phyloP scores from a whole-genome alignment of 768 basidiomycete genomes.

The Dacryopinax spathularia region DNA sequence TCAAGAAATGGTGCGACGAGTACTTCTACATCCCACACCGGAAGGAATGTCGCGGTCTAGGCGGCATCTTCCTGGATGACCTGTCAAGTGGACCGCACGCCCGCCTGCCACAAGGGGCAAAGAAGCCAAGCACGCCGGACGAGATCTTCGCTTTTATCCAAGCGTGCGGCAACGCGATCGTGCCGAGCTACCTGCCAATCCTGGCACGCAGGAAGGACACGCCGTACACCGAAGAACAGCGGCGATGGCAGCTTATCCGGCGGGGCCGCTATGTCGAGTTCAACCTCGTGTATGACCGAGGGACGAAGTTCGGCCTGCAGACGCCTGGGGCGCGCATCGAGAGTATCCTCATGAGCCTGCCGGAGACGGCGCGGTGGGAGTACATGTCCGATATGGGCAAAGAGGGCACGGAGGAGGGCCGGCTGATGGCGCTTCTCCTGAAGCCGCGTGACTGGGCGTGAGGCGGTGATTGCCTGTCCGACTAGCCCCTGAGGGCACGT shows the following conservation, averaged over 20 bases:
- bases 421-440: slow-evolving; percentile 45
- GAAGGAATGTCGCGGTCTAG: slow-evolving; percentile 70
- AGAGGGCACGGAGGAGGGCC: slow-evolving; percentile 50
- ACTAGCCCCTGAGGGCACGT: background rate
- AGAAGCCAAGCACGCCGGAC: slow-evolving; percentile 42
- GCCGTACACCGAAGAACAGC: slow-evolving; percentile 38
- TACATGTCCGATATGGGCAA: slow-evolving; percentile 68
- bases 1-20: slow-evolving; percentile 95
- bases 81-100: slow-evolving; percentile 51
- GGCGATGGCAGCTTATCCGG: slow-evolving; percentile 86
- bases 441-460: slow-evolving; percentile 52
- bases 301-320: slow-evolving; percentile 74
- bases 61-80: slow-evolving; percentile 96
- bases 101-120: slow-evolving; percentile 29
- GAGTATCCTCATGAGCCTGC: slow-evolving; percentile 80
- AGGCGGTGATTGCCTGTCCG: background rate
- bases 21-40: slow-evolving; percentile 92
- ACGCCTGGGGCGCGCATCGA: slow-evolving; percentile 79
- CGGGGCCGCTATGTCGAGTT: slow-evolving; percentile 93
- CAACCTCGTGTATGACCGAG: slow-evolving; percentile 73
- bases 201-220: slow-evolving; percentile 40
- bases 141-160: slow-evolving; percentile 67
- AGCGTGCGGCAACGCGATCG: slow-evolving; percentile 60
- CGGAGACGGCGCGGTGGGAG: slow-evolving; percentile 80
- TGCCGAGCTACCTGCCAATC: slow-evolving; percentile 85